These are phyloP conservation scores for Pseudocercospora eumusae DNA, from an alignment of 2,329 filamentous ascomycete genomes.

Conservation along the genomic window DNA sequence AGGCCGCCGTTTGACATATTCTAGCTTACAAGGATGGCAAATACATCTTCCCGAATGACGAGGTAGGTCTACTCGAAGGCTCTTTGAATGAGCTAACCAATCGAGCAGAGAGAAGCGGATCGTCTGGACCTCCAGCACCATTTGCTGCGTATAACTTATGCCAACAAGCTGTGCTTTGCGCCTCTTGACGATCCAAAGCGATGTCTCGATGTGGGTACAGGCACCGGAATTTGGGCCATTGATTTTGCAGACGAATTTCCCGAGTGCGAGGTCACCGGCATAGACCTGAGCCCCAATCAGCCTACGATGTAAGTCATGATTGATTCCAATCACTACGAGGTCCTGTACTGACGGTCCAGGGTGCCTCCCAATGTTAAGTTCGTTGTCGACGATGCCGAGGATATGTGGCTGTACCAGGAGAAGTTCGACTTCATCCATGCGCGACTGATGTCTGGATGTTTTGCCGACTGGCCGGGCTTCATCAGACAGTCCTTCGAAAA, in stretches of 20 bases:
- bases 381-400: conserved; percentile 63
- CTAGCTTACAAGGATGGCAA: conserved; percentile 44
- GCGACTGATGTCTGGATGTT: conserved; percentile 53
- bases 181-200: conserved; percentile 47
- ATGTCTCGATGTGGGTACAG: conserved; percentile 56
- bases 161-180: conserved; percentile 49
- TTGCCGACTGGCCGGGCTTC: conserved; percentile 57
- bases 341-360: too few relatives aligned
- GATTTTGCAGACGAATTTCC: conserved; percentile 51
- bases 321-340: too few relatives aligned
- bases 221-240: conserved; percentile 61
- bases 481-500: conserved; percentile 53
- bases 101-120: conserved; percentile 40
- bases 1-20: conserved; percentile 10
- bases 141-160: conserved; percentile 51
- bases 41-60: conserved; percentile 47
- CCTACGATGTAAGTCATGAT: conserved; percentile 43
- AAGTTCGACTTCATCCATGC: conserved; percentile 60
- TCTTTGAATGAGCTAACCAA: conserved; percentile 12
- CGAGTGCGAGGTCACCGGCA: conserved; percentile 46
- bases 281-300: conserved; percentile 54
- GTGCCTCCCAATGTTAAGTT: conserved; percentile 64
- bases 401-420: conserved; percentile 58
- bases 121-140: conserved; percentile 47
- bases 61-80: conserved; percentile 35